phyloP scores from a whole-genome alignment of 1,284 basidiomycete genomes.

The Phenoliferia sp. region DNA sequence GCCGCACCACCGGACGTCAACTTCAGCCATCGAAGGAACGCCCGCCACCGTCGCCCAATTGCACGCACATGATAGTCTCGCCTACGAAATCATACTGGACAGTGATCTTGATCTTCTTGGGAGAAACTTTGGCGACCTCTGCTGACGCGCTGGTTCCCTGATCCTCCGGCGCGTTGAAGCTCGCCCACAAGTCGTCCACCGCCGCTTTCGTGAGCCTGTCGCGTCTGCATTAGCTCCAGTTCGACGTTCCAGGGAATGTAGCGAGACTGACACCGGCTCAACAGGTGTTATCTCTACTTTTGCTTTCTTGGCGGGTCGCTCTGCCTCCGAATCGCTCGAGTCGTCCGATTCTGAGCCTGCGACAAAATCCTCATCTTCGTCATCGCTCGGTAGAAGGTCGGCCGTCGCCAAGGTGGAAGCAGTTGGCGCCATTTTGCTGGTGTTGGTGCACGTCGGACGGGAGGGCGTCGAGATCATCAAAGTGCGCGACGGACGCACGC shows the following conservation, averaged over 20 bases:
- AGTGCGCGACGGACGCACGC: no score
- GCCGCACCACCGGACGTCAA: neutral
- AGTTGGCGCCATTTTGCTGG: no score
- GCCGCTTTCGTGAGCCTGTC: constrained; percentile 23
- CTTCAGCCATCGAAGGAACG: neutral
- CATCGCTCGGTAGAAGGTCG: neutral
- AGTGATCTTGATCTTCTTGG: constrained; percentile 53
- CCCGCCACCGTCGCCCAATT: no score
- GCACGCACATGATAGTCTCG: constrained; percentile 60
- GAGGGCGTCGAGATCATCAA: no score
- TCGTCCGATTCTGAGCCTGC: constrained; percentile 9
- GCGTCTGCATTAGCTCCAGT: neutral
- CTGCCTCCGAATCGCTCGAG: constrained; percentile 11
- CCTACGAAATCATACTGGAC: constrained; percentile 67
- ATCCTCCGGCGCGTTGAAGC: constrained; percentile 24
- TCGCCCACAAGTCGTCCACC: constrained; percentile 34
- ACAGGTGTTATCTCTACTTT: neutral
- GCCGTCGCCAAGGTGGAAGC: neutral
- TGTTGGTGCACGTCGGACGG: no score
- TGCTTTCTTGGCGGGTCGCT: neutral
- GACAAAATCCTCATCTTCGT: constrained; percentile 1
- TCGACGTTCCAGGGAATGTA: neutral
- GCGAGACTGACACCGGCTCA: constrained; percentile 3
- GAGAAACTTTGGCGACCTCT: neutral
- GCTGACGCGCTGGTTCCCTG: neutral